Conservation (phyloP, 2,329 filamentous ascomycete species). For the Lasiodiplodia sp. region DNA sequence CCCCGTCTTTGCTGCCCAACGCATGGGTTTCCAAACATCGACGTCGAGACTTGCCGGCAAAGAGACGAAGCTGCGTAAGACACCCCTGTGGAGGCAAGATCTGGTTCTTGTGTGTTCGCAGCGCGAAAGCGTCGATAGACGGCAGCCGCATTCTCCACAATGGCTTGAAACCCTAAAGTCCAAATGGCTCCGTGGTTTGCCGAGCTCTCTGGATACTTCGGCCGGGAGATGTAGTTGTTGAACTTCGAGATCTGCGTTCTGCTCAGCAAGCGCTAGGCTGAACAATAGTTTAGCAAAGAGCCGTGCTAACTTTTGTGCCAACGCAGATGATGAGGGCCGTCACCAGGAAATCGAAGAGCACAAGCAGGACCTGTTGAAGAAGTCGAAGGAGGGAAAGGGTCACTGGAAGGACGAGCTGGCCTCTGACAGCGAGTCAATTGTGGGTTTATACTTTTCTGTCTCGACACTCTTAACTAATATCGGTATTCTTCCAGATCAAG, state of each 20-base stretch:
- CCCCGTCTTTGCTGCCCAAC: slow-evolving; percentile 39
- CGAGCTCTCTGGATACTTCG: not conserved
- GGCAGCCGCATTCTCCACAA: not conserved
- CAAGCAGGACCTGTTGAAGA: slow-evolving; percentile 54
- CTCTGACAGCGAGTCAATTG: slow-evolving; percentile 45
- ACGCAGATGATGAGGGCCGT: slow-evolving; percentile 44
- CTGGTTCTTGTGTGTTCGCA: not conserved
- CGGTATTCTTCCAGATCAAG: slow-evolving; percentile 41
- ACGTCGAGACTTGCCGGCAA: slow-evolving; percentile 49
- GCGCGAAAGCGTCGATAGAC: not conserved
- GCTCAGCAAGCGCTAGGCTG: not conserved
- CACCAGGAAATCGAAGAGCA: slow-evolving; percentile 50
- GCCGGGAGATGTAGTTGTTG: not conserved
- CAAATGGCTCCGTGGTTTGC: no score
- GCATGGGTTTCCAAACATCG: slow-evolving; percentile 49
- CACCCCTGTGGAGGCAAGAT: not conserved
- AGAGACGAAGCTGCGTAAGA: slow-evolving; percentile 54
- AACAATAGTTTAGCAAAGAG: not conserved
- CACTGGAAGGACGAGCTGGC: slow-evolving; percentile 54
- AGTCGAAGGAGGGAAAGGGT: slow-evolving; percentile 52
- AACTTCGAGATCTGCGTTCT: not conserved
- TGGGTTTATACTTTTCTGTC: slow-evolving; percentile 27
- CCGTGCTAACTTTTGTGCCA: not conserved
- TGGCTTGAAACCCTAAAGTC: not conserved
- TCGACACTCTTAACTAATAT: no score